These are phyloP conservation scores for Chlamydomonas incerta DNA, from an alignment of 139 green algal genomes.

Conservation along the genomic window DNA sequence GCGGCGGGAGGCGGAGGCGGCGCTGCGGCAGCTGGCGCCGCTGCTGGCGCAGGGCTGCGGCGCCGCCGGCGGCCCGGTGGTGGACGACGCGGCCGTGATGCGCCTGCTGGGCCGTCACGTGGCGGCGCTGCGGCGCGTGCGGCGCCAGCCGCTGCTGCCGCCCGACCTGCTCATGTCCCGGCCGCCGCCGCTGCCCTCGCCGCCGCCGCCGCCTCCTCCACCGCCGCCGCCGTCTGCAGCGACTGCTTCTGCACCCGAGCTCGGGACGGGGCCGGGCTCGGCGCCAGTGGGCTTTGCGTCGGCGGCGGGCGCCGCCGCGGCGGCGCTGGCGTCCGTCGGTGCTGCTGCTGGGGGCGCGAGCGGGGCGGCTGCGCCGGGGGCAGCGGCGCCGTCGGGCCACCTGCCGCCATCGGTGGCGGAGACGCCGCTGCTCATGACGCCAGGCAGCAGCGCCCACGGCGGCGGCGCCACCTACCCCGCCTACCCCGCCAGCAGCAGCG, in stretches of 20 bases:
- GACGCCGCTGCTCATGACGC: too few relatives aligned
- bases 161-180: neutral
- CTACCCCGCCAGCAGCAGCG: too few relatives aligned
- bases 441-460: too few relatives aligned
- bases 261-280: too few relatives aligned
- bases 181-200: neutral
- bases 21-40: slow-evolving; percentile 3
- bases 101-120: slow-evolving; percentile 37
- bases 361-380: too few relatives aligned
- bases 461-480: too few relatives aligned
- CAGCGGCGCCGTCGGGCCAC: too few relatives aligned
- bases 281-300: neutral
- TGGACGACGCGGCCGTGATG: slow-evolving; percentile 17
- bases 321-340: neutral
- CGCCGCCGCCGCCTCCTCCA: neutral
- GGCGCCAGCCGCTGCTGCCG: slow-evolving; percentile 5
- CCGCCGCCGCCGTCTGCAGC: neutral
- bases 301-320: neutral
- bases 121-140: slow-evolving; percentile 10
- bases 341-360: too few relatives aligned
- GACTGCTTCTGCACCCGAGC: too few relatives aligned
- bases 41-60: neutral
- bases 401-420: neutral
- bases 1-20: slow-evolving; percentile 5
- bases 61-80: neutral